Conservation (phyloP, 805 yeast genomes). For the Myxozyma mucilagina region DNA sequence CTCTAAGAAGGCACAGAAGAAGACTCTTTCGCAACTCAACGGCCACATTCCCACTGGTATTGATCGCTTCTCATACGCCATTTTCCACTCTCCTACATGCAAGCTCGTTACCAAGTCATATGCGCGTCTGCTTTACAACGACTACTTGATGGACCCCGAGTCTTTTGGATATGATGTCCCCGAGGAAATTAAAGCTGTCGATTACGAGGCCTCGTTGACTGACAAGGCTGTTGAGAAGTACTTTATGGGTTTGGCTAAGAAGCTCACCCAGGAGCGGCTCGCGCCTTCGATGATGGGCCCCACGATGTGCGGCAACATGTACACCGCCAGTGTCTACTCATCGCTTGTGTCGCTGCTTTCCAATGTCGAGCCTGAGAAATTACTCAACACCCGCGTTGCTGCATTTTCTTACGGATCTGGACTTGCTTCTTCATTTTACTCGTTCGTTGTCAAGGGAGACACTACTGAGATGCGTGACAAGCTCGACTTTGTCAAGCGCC, state of each 20-base stretch:
- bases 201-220: constrained; percentile 74
- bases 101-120: constrained; percentile 89
- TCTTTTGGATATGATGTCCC: constrained; percentile 45
- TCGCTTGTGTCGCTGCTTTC: constrained; percentile 78
- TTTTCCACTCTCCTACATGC: constrained; percentile 98
- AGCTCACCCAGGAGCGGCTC: constrained; percentile 64
- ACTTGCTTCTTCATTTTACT: constrained; percentile 85
- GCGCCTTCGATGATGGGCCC: constrained; percentile 81
- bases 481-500: constrained; percentile 66
- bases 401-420: constrained; percentile 98
- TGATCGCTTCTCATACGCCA: constrained; percentile 82
- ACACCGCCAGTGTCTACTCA: constrained; percentile 91
- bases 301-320: constrained; percentile 97
- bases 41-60: constrained; percentile 55
- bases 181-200: constrained; percentile 55
- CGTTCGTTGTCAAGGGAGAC: constrained; percentile 80
- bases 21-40: constrained; percentile 47
- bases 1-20: constrained; percentile 68
- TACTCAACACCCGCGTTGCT: constrained; percentile 84
- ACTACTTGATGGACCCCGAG: constrained; percentile 70
- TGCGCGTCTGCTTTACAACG: constrained; percentile 89
- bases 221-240: constrained; percentile 84
- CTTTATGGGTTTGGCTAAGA: constrained; percentile 76
- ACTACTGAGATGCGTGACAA: constrained; percentile 61
- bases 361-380: constrained; percentile 68